These are phyloP conservation scores for Pseudogymnoascus verrucosus DNA, from an alignment of 2,329 filamentous ascomycete genomes.

Conservation along the genomic window DNA sequence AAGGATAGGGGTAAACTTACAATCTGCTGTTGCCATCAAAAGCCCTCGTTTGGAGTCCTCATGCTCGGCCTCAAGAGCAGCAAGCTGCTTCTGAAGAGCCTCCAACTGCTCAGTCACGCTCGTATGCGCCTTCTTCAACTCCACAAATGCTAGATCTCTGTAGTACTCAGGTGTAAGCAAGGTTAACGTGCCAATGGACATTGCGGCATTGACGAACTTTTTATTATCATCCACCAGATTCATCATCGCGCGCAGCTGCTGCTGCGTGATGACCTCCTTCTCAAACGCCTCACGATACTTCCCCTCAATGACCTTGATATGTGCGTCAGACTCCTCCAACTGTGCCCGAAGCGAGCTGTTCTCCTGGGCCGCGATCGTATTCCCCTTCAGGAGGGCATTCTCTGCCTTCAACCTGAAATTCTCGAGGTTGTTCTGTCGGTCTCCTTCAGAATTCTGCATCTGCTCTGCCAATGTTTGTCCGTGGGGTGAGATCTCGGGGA, in stretches of 20 bases:
- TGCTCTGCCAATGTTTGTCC: constrained; percentile 49
- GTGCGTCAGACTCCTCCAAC: constrained; percentile 45
- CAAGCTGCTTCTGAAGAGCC: constrained; percentile 38
- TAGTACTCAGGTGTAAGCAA: constrained; percentile 40
- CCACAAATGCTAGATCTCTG: constrained; percentile 46
- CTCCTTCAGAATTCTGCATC: constrained; percentile 35
- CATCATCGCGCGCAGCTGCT: constrained; percentile 49
- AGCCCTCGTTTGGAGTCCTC: constrained; percentile 49
- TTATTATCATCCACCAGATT: constrained; percentile 37
- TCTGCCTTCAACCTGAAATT: constrained; percentile 53
- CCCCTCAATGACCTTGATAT: constrained; percentile 44
- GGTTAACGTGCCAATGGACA: constrained; percentile 26
- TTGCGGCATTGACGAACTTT: constrained; percentile 27
- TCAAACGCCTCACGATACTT: constrained; percentile 50
- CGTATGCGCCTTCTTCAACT: constrained; percentile 41
- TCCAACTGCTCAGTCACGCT: constrained; percentile 41
- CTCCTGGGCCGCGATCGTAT: constrained; percentile 45
- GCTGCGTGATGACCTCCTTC: constrained; percentile 47
- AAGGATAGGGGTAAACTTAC: constrained; percentile 30
- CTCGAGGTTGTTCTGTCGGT: constrained; percentile 36
- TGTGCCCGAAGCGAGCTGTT: constrained; percentile 47
- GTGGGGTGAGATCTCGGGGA: neutral
- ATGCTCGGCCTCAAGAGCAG: constrained; percentile 35
- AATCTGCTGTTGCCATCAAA: constrained; percentile 43
- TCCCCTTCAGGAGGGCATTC: constrained; percentile 49